Conservation (phyloP, 352 stramenopile species). For the Pythium guiyangense region DNA sequence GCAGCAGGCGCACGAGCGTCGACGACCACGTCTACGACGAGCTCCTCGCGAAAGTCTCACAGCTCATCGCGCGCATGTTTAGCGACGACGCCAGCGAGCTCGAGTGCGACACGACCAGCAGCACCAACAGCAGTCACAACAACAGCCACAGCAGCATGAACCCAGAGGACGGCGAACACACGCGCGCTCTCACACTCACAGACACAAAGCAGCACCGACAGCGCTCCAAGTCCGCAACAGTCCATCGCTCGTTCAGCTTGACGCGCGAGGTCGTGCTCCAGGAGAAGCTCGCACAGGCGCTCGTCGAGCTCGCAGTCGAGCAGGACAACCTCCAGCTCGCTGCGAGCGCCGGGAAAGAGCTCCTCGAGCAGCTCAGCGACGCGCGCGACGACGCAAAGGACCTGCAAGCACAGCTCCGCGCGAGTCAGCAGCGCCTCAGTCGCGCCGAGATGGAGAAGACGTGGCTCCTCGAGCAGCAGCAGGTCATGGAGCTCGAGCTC, state of each 20-base stretch:
- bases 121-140: too few species aligned
- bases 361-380: conserved; percentile 35
- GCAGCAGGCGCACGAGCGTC: too few species aligned
- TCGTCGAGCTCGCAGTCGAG: conserved; percentile 39
- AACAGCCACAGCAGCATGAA: too few species aligned
- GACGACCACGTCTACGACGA: conserved; percentile 3
- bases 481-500: conserved; percentile 20
- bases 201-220: neutral
- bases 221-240: neutral
- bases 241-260: too few species aligned
- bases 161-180: neutral
- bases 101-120: conserved; percentile 6
- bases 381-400: conserved; percentile 21
- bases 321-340: conserved; percentile 43
- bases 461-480: conserved; percentile 23
- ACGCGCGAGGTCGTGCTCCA: conserved; percentile 27
- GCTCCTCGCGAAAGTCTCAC: conserved; percentile 26
- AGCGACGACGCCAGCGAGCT: conserved; percentile 20
- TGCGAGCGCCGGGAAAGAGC: conserved; percentile 39
- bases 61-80: conserved; percentile 19
- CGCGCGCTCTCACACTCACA: neutral
- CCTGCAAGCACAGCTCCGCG: conserved; percentile 22
- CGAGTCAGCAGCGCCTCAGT: conserved; percentile 18
- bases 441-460: conserved; percentile 14
- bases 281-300: conserved; percentile 25